Evolutionary conservation across 75 land plant species (phyloP), one percentile per base, ranked within the genome.

Genomic region (Pseudotsuga menziesii): DNA sequence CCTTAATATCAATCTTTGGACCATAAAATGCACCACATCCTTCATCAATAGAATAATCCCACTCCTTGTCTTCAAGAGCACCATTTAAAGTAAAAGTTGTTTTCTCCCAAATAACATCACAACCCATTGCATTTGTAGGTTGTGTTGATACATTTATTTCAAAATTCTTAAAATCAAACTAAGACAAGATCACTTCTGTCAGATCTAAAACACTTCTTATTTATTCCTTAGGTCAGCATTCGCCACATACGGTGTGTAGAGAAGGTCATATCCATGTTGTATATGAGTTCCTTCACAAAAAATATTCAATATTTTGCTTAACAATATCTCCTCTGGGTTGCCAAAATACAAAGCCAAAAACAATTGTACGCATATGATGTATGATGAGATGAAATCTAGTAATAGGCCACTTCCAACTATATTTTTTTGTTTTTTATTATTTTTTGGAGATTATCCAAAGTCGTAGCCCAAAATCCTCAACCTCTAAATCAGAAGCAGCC

Each of bases 11-110:
- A 77, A 96, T 96, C 78, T 96, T 96, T 56, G 99, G 99, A 71
- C 99, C 99, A 83, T 96, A 96, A 76, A 96, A 96, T 55, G 99
- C 97, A 77, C 99, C 99, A 72, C 99, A 97, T 73, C 99, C 99
- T 78, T 94, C 97, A 83, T 96, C 99, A 76, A 94, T 78, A 72
- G 83, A 76, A 72, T 96, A 96, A 44, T 85, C 82, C 99, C 99
- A 96, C 8, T 94, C 97, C 78, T 96, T 96, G 74, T 92, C 97
- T 80, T 90, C 86, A 54, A 96, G 83, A 73, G 99, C 99, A 72
- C 90, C 94, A 84, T 79, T 81, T 60, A 96, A 87, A 58, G 99
- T 93, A 71, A 79, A 36, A 58, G 99, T 96, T 75, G 99, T 94
- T 73, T 90, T 90, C 61, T 96, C 93, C 99, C 99, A 96, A 59